Conservation (phyloP, 2,329 filamentous ascomycete genomes). For the Cladophialophora bantiana region DNA sequence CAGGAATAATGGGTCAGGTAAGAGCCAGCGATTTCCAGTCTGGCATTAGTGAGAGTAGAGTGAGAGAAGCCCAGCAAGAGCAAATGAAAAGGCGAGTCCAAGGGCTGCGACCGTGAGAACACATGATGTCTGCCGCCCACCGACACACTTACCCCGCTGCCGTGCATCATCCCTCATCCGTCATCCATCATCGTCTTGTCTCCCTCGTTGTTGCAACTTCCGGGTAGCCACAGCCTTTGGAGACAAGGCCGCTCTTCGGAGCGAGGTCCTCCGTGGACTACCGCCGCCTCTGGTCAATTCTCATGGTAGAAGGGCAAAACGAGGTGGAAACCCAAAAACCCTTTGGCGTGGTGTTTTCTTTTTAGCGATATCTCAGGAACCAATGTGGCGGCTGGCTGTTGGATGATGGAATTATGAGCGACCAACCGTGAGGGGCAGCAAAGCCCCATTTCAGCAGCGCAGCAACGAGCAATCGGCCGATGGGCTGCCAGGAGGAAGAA, state of each 20-base stretch:
- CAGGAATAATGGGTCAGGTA: neutral
- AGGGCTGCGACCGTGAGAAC: slow-evolving; percentile 10
- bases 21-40: slow-evolving; percentile 2
- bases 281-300: neutral
- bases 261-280: slow-evolving; percentile 17
- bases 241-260: slow-evolving; percentile 7
- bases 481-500: slow-evolving; percentile 1
- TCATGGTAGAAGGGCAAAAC: neutral
- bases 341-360: slow-evolving; percentile 6
- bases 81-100: slow-evolving; percentile 18
- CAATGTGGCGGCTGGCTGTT: slow-evolving; percentile 3
- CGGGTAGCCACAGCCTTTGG: too few species aligned
- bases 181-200: slow-evolving; percentile 11
- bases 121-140: slow-evolving; percentile 12
- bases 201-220: neutral
- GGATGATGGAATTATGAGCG: neutral
- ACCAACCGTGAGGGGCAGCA: slow-evolving; percentile 3
- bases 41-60: slow-evolving; percentile 17
- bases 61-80: neutral
- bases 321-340: neutral
- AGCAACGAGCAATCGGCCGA: neutral
- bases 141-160: slow-evolving; percentile 14
- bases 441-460: neutral
- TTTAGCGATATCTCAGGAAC: slow-evolving; percentile 13
- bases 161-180: slow-evolving; percentile 4